Evolutionary conservation across 2,329 filamentous ascomycete genomes (phyloP).

Genomic region (Cladosporium sp.): DNA sequence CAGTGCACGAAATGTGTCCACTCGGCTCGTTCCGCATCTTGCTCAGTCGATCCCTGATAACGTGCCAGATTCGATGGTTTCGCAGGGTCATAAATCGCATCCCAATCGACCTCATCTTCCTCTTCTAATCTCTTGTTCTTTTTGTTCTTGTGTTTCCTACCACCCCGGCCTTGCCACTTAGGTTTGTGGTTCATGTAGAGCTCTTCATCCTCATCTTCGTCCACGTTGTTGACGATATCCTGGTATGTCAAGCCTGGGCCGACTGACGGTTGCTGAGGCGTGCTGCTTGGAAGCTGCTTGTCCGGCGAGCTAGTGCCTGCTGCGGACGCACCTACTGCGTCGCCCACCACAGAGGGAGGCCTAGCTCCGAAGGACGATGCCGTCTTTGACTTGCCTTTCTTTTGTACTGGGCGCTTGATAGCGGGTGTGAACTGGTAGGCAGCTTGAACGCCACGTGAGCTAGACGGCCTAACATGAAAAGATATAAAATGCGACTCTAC

Average conservation of each 20-base stretch:
- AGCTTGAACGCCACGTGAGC: slow-evolving; percentile 50
- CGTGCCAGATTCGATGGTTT: slow-evolving; percentile 80
- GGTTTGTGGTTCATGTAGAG: slow-evolving; percentile 42
- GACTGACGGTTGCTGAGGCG: slow-evolving; percentile 2
- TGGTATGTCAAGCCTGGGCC: neutral
- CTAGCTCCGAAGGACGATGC: slow-evolving; percentile 24
- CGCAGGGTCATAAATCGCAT: slow-evolving; percentile 83
- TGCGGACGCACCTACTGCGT: slow-evolving; percentile 18
- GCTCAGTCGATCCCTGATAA: slow-evolving; percentile 79
- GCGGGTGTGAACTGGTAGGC: slow-evolving; percentile 76
- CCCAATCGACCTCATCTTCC: slow-evolving; percentile 65
- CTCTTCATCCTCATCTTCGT: slow-evolving; percentile 74
- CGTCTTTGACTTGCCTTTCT: slow-evolving; percentile 60
- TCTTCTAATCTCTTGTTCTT: slow-evolving; percentile 63
- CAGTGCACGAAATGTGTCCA: slow-evolving; percentile 82
- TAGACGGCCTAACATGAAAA: slow-evolving; percentile 34
- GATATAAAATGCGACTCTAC: slow-evolving; percentile 46
- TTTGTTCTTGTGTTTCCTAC: slow-evolving; percentile 62
- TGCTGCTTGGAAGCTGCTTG: neutral
- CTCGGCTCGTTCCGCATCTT: slow-evolving; percentile 71
- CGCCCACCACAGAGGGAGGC: slow-evolving; percentile 19
- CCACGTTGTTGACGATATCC: slow-evolving; percentile 44
- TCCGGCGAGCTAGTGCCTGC: slow-evolving; percentile 32
- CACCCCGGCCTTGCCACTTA: slow-evolving; percentile 66
- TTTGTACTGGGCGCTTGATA: slow-evolving; percentile 69